phyloP scores from a whole-genome alignment of 352 stramenopile species.

The Phytophthora melonis region DNA sequence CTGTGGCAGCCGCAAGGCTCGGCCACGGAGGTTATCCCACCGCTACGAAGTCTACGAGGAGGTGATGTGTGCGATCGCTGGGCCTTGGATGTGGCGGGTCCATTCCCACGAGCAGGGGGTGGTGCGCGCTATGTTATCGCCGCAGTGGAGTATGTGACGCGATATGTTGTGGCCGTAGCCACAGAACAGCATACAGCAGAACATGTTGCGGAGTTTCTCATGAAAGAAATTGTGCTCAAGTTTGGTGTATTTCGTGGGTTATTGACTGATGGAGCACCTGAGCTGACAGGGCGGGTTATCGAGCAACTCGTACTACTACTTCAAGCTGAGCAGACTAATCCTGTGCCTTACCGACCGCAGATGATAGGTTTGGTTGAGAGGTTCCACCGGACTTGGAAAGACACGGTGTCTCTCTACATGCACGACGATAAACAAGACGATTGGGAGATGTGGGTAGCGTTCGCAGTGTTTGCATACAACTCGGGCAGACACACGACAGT shows the following conservation, averaged over 20 bases:
- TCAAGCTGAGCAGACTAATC: background rate
- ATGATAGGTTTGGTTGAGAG: background rate
- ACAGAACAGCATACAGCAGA: background rate
- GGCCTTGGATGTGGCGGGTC: background rate
- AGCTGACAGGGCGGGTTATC: background rate
- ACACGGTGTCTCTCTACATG: background rate
- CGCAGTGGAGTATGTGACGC: background rate
- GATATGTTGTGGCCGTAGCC: background rate
- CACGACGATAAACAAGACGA: background rate
- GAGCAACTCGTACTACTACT: background rate
- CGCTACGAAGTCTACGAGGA: background rate
- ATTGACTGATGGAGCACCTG: background rate
- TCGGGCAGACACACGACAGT: background rate
- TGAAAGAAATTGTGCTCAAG: background rate
- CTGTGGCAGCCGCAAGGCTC: background rate
- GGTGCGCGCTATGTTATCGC: background rate
- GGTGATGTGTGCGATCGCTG: background rate
- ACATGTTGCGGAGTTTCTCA: background rate
- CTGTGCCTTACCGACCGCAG: background rate
- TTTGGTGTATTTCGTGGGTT: background rate
- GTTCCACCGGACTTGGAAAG: background rate
- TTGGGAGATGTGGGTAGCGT: background rate
- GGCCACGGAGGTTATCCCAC: background rate
- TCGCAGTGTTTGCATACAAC: background rate
- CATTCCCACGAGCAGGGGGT: background rate